Conservation (phyloP, 768 basidiomycete species). For the Suillus alpinus region DNA sequence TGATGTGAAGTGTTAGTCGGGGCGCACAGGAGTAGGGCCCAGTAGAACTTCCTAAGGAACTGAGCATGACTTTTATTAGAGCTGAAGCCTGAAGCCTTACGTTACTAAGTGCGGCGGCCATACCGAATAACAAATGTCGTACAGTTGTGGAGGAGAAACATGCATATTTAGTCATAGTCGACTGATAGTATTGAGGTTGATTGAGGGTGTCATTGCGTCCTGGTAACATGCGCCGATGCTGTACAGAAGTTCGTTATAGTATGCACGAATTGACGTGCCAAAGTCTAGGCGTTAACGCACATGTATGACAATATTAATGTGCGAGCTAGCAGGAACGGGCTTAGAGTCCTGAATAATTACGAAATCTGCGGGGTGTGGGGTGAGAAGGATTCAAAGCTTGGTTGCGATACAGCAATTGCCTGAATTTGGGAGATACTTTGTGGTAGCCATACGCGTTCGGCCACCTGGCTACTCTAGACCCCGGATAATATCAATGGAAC, state of each 20-base stretch:
- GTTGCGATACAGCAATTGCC: background rate
- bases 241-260: background rate
- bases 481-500: background rate
- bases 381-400: background rate
- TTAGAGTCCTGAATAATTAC: background rate
- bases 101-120: background rate
- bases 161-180: background rate
- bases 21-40: background rate
- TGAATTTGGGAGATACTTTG: background rate
- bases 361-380: constrained; percentile 1
- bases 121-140: background rate
- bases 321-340: background rate
- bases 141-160: background rate
- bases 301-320: background rate
- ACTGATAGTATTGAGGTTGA: background rate
- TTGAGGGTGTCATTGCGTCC: background rate
- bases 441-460: background rate
- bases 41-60: background rate
- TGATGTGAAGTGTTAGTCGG: background rate
- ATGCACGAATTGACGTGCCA: background rate
- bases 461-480: background rate
- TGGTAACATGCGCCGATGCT: background rate
- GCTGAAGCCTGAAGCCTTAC: background rate
- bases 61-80: background rate
- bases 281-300: background rate